Evolutionary conservation across 2,329 filamentous ascomycete species (phyloP).

Genomic region (Macroventuria anomochaeta): DNA sequence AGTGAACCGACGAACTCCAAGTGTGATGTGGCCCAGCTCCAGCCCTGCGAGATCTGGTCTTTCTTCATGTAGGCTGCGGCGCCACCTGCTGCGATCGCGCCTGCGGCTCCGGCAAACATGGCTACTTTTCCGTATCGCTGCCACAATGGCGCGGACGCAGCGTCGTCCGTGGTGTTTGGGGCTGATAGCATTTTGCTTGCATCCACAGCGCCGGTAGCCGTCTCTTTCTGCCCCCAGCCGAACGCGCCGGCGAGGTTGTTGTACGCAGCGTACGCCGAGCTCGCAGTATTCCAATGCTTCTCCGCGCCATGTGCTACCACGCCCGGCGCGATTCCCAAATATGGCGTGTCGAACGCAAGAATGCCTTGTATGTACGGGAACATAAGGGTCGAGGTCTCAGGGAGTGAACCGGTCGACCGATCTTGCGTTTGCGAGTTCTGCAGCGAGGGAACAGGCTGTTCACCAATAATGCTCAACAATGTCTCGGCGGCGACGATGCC

Average conservation of each 20-base stretch:
- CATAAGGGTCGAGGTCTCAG: constrained; percentile 70
- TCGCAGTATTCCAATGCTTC: constrained; percentile 78
- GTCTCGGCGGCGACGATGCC: constrained; percentile 95
- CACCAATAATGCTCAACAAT: constrained; percentile 74
- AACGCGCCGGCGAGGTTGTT: constrained; percentile 68
- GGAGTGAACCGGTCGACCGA: constrained; percentile 41
- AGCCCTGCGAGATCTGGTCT: constrained; percentile 77
- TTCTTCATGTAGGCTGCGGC: constrained; percentile 87
- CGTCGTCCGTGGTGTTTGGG: constrained; percentile 52
- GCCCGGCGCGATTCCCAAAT: constrained; percentile 78
- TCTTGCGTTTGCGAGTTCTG: constrained; percentile 42
- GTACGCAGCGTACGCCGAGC: constrained; percentile 70
- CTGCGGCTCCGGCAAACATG: constrained; percentile 81
- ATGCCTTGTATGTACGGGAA: constrained; percentile 93
- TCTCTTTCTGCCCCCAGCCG: constrained; percentile 61
- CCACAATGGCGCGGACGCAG: constrained; percentile 63
- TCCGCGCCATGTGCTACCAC: constrained; percentile 88
- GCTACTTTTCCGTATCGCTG: constrained; percentile 84
- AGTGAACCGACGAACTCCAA: constrained; percentile 93
- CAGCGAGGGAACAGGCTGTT: constrained; percentile 45
- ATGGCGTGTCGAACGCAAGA: constrained; percentile 93
- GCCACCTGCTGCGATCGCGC: constrained; percentile 80
- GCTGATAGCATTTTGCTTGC: constrained; percentile 49
- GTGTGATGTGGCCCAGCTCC: constrained; percentile 85
- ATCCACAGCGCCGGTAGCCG: constrained; percentile 34